Evolutionary conservation across 1,284 basidiomycete species (phyloP), one percentile per base, ranked within the genome.

Genomic region (Austroboletus niveus): DNA sequence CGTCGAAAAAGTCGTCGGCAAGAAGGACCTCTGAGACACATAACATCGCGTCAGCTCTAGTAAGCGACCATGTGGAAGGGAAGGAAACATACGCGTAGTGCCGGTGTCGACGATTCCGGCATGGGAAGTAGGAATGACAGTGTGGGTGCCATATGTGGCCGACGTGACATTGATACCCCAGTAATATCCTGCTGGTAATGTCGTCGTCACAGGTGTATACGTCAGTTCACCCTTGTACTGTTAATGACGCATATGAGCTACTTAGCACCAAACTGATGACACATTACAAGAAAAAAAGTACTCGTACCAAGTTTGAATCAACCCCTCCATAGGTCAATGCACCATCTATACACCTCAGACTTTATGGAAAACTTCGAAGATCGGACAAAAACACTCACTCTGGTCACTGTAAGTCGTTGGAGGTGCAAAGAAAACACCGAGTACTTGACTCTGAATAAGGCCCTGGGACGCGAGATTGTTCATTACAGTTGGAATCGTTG

Each of bases 101-200:
- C 64, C 62, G 4, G 56, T 51, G 30, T 54, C 53, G 10, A 59
- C 51, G 9, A 60, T 45, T 17, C 60, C 62, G 14, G 66, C 56
- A 11, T 53, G 54, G 20, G 65, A 55, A 11, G 20, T 22, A 1
- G 52, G 38, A 12, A 65, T 63, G 42, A 65, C 17, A 7, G 39
- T 29, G 6, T 46, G 9, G 2, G 8, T n/a, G 31, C 60, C 64
- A 15, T 59, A 66, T 1, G 51, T 55, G 11, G 45, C 30, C 8
- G 6, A 34, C 1, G 61, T 61, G 12, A 69, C 12, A 7, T 69
- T 55, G 41, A 65, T 56, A 2, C 64, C 65, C 64, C 66, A 68
- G 42, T 44, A 68, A 17, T 3, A 1, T 1, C 42, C 7, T 8
- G 65, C 30, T 11, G 63, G 64, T 11, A 11, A 20, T 8, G 54